phyloP scores from a whole-genome alignment of 148 eudicot species.

The Drosera capensis region DNA sequence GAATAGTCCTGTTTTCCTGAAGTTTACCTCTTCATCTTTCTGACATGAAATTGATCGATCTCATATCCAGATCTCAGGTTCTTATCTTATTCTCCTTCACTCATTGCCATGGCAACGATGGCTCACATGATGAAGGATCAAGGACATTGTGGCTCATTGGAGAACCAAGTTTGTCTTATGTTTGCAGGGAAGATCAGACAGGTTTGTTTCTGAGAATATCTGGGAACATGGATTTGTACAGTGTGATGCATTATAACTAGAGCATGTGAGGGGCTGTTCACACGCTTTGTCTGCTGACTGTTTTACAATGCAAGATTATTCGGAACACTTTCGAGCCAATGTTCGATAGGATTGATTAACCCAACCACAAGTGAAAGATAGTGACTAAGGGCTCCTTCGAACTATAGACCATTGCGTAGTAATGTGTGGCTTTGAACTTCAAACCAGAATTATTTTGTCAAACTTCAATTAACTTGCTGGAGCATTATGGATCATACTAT shows the following conservation, averaged over 20 bases:
- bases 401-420: no score
- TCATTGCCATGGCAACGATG: slow-evolving; percentile 51
- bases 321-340: no score
- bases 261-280: background rate
- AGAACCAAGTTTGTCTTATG: slow-evolving; percentile 27
- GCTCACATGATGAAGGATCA: slow-evolving; percentile 43
- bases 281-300: no score
- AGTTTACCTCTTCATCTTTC: background rate
- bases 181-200: slow-evolving; percentile 22
- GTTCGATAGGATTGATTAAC: no score
- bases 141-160: slow-evolving; percentile 16
- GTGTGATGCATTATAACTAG: background rate
- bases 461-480: no score
- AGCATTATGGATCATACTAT: background rate
- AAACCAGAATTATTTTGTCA: no score
- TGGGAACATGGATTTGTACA: background rate
- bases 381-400: no score
- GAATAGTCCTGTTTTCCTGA: background rate
- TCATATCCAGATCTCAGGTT: slow-evolving; percentile 40
- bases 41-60: background rate
- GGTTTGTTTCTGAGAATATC: slow-evolving; percentile 16
- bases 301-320: no score
- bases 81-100: slow-evolving; percentile 46
- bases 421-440: no score
- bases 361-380: no score